These are phyloP conservation scores for Pseudonitzschia delicatissima DNA, from an alignment of 108 stramenopile species.

Conservation along the genomic window DNA sequence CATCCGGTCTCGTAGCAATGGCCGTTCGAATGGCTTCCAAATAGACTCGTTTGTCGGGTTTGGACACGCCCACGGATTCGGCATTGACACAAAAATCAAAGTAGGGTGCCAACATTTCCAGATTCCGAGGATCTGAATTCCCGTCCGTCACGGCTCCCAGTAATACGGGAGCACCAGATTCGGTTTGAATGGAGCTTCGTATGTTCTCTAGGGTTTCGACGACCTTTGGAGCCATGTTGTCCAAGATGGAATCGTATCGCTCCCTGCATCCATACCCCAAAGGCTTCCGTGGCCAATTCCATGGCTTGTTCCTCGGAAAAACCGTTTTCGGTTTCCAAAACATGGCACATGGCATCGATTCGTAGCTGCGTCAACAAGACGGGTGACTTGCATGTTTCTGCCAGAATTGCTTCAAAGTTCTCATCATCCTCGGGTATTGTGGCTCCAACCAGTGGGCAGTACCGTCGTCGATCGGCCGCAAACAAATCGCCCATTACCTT, in stretches of 20 bases:
- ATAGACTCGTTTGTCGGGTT: slow-evolving; percentile 72
- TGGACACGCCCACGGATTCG: slow-evolving; percentile 74
- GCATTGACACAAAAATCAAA: slow-evolving; percentile 83
- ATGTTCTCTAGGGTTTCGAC: slow-evolving; percentile 37
- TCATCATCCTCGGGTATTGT: not conserved
- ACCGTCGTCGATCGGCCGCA: slow-evolving; percentile 25
- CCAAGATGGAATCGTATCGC: slow-evolving; percentile 59
- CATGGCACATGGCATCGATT: slow-evolving; percentile 67
- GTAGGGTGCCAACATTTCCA: slow-evolving; percentile 35
- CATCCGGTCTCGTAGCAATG: slow-evolving; percentile 8
- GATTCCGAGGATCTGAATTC: slow-evolving; percentile 68
- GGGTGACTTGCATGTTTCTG: slow-evolving; percentile 35
- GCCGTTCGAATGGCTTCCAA: slow-evolving; percentile 49
- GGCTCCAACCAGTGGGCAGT: slow-evolving; percentile 37
- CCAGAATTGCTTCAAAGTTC: not conserved
- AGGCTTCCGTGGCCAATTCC: slow-evolving; percentile 51
- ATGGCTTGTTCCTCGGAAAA: slow-evolving; percentile 29
- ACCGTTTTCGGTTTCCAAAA: slow-evolving; percentile 38
- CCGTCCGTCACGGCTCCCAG: slow-evolving; percentile 88
- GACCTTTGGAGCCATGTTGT: slow-evolving; percentile 49
- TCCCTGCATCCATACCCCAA: slow-evolving; percentile 63
- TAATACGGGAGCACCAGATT: slow-evolving; percentile 28
- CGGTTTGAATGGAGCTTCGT: slow-evolving; percentile 5
- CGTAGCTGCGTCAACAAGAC: slow-evolving; percentile 67
- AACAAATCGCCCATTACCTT: slow-evolving; percentile 71